A percentile compares a stretch with the other conserved stretches of the same genome.
These are phyloP conservation scores for Albugo candida DNA, from an alignment of 352 stramenopile species.

Conservation along the genomic window DNA sequence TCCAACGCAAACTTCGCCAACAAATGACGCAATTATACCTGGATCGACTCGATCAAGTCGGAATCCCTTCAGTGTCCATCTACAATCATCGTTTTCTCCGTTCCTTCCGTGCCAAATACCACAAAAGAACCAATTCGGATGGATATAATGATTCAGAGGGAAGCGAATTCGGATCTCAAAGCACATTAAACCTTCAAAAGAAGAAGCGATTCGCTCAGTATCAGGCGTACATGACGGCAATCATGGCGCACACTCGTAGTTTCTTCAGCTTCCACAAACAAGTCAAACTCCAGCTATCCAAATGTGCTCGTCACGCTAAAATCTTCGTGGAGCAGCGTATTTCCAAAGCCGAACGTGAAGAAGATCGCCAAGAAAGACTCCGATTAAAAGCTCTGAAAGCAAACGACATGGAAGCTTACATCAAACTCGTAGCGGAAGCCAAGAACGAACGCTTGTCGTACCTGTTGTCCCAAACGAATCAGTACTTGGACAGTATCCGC, in stretches of 20 bases:
- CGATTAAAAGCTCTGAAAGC: constrained; percentile 79
- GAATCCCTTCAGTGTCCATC: no score
- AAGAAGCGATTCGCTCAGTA: constrained; percentile 62
- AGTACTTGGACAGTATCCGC: constrained; percentile 91
- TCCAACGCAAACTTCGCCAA: no score
- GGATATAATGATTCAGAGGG: no score
- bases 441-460: constrained; percentile 97
- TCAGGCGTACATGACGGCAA: constrained; percentile 58
- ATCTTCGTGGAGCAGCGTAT: constrained; percentile 53
- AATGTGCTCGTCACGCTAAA: constrained; percentile 50
- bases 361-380: constrained; percentile 74
- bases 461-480: constrained; percentile 90
- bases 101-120: no score
- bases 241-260: constrained; percentile 67
- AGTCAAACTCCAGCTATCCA: constrained; percentile 45
- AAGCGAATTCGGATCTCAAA: not conserved
- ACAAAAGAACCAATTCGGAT: no score
- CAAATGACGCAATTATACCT: no score
- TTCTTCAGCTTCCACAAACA: constrained; percentile 80
- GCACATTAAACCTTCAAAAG: constrained; percentile 1
- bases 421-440: constrained; percentile 90
- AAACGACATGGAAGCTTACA: constrained; percentile 97
- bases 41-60: no score
- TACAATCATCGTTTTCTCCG: no score
- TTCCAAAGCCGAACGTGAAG: constrained; percentile 63